These are phyloP conservation scores for Paragyromitra xinjiangensis DNA, from an alignment of 495 filamentous ascomycete genomes.

Conservation along the genomic window DNA sequence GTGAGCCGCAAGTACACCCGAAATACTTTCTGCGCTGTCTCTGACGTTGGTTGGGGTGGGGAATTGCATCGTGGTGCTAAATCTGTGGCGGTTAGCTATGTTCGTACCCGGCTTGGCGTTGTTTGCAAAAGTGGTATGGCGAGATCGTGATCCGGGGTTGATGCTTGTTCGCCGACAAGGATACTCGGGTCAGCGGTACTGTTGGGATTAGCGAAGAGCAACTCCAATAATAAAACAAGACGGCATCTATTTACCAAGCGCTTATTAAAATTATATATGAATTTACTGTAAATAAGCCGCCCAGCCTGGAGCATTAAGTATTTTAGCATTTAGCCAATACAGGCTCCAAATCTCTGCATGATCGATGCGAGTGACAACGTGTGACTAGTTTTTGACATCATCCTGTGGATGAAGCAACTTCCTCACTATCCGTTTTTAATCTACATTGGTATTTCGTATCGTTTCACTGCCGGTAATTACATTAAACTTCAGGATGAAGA, in stretches of 20 bases:
- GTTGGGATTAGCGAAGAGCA: neutral
- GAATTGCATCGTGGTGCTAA: neutral
- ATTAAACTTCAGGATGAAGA: neutral
- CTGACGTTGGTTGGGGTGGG: neutral
- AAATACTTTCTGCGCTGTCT: neutral
- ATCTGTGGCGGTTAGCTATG: neutral
- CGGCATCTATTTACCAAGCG: neutral
- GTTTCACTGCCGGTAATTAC: neutral
- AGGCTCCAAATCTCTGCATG: neutral
- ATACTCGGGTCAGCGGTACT: neutral
- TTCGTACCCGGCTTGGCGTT: neutral
- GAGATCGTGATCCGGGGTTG: neutral
- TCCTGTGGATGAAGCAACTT: slow-evolving; percentile 4
- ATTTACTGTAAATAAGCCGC: neutral
- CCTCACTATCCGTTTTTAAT: neutral
- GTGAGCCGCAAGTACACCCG: neutral
- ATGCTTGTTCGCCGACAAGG: neutral
- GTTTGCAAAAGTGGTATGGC: neutral
- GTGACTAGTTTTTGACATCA: neutral
- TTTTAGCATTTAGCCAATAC: neutral
- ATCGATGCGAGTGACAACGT: neutral
- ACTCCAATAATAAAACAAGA: neutral
- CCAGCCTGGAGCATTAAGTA: neutral
- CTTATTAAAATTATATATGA: slow-evolving; percentile 5
- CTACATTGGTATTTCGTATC: neutral